Evolutionary conservation across 225 moss, liverwort and hornwort species (phyloP), one percentile per base, ranked within the genome.

Genomic region (Straminergon stramineum): DNA sequence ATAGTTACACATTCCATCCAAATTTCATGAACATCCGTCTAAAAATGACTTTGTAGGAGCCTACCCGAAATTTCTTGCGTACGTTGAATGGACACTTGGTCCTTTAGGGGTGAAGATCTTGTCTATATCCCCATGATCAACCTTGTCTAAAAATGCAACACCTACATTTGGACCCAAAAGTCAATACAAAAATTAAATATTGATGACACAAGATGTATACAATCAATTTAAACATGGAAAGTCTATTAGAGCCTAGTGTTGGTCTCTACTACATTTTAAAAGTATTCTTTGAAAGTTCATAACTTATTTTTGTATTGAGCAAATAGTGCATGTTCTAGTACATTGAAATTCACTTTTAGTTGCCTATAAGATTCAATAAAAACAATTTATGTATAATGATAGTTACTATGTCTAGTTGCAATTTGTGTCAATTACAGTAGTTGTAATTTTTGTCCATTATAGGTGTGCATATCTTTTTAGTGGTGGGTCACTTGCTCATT

Each of bases 181-280:
- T 48, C 7, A 51, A 17, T 1, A 30, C 28, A 45, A 17, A 17
- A 19, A 51, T 0, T 7, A 31, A 1, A 31, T 11, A 32, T 52
- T 20, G 7, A 52, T 13, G 18, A 18, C 4, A 48, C 6, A 51
- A 51, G 31, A 51, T 31, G 18, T 48, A 13, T 3, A 32, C 31
- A 75, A 20, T 7, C 7, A 75, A 32, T 7, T 2, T 75, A 12
- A 52, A 13, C 13, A 13, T 12, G 12, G 12, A 51, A 4, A 51
- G 4, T 31, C 17, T 32, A 32, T 32, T 4, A 19, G 12, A 31
- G 7, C 13, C 4, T 70, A 23, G 13, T 39, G 13, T 39, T 13
- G 13, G 13, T 13, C 23, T 9, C 10, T 17, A 27, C 5, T 45
- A 6, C 3, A 3, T 10, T 1, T 10, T 11, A 6, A 48, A 2